Evolutionary conservation across 2,329 filamentous ascomycete species (phyloP).

Genomic region (Colletotrichum orbiculare): DNA sequence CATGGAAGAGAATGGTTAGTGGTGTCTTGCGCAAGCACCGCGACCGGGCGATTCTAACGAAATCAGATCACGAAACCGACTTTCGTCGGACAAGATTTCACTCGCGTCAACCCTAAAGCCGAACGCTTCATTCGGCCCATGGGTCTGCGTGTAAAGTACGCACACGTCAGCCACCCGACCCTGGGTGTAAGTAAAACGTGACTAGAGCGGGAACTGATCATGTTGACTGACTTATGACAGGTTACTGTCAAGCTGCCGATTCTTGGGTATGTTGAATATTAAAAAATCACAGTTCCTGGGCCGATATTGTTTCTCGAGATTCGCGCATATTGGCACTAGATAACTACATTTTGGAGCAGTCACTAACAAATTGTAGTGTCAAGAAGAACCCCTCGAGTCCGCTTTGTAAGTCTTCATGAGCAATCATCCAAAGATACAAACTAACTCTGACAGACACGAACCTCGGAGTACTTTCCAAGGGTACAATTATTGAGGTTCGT

Average conservation of each 20-base stretch:
- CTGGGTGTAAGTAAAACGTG: conserved; percentile 40
- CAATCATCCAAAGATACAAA: not conserved
- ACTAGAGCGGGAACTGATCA: no score
- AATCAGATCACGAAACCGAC: conserved; percentile 78
- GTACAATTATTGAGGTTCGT: conserved; percentile 56
- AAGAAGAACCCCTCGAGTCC: conserved; percentile 80
- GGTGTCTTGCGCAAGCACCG: conserved; percentile 7
- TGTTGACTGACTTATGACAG: conserved; percentile 75
- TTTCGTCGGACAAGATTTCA: conserved; percentile 93
- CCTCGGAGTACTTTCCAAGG: conserved; percentile 88
- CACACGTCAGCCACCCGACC: conserved; percentile 40
- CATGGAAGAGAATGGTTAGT: conserved; percentile 77
- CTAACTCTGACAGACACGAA: conserved; percentile 88
- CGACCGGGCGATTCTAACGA: conserved; percentile 41
- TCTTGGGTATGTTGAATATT: conserved; percentile 50
- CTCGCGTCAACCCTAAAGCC: conserved; percentile 84
- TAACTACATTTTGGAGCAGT: conserved; percentile 43
- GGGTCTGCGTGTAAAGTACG: not conserved
- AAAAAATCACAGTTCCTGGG: no score
- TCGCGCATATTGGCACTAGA: not conserved
- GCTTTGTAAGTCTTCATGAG: conserved; percentile 47
- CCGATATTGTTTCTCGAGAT: not conserved
- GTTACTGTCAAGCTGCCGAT: conserved; percentile 76
- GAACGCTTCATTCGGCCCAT: conserved; percentile 48
- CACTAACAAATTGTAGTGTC: conserved; percentile 77